These are phyloP conservation scores for Fraxinus americana DNA, from an alignment of 257 asterid genomes.

Conservation along the genomic window DNA sequence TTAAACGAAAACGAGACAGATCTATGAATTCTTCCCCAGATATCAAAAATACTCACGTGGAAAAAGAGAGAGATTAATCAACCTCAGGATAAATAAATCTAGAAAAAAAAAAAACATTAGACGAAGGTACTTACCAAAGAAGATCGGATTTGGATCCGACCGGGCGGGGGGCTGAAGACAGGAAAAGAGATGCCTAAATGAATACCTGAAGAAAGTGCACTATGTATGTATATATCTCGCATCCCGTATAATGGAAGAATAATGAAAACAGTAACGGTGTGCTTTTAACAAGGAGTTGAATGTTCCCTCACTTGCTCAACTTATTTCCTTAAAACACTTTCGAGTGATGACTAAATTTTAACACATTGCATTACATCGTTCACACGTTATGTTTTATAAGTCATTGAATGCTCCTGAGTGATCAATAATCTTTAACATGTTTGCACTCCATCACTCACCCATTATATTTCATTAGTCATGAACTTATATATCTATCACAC, in stretches of 20 bases:
- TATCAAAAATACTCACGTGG: constrained; percentile 27
- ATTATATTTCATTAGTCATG: no score
- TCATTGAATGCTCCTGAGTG: no score
- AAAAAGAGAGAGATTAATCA: neutral
- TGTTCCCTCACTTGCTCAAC: no score
- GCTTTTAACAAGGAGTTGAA: constrained; percentile 1
- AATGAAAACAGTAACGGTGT: neutral
- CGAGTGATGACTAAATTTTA: no score
- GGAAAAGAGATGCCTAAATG: constrained; percentile 27
- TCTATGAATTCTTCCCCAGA: constrained; percentile 38
- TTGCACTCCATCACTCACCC: no score
- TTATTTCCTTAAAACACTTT: no score
- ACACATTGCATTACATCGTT: no score
- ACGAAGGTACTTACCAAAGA: constrained; percentile 28
- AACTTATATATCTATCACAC: no score
- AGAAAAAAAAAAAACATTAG: neutral
- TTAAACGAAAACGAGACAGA: constrained; percentile 25
- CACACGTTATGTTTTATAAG: no score
- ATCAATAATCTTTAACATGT: no score
- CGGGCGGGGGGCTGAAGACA: neutral
- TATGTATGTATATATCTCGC: neutral
- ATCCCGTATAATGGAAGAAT: neutral
- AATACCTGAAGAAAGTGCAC: constrained; percentile 18
- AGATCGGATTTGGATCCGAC: constrained; percentile 24
- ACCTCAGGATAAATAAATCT: neutral